Base-by-base conservation (phyloP, 345 rosid species). In the Salix viminalis region DNA sequence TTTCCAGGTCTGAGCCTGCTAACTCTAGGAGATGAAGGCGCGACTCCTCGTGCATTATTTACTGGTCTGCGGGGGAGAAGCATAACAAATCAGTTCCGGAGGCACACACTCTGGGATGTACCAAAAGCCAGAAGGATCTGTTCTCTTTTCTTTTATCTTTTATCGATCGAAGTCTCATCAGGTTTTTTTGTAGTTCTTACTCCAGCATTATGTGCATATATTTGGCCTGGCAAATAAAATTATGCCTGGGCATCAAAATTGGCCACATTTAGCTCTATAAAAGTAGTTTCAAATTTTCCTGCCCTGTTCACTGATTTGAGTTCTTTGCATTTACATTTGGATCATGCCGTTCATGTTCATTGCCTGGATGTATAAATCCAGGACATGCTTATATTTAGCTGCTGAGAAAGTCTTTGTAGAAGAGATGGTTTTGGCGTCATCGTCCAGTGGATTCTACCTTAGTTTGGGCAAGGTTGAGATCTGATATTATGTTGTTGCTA, bases 191-290 rank as follows among this genome's bases (percentile, higher is more conserved):
- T 75, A 65, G 69, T 76, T 39, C 67, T 69, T 62, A 39, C 8
- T 61, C 3, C 73, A 72, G 70, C 73, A 34, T 69, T 34, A 9
- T 79, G 85, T 81, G 81, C 79, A 73, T 77, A 79, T 54, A 78
- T 64, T 76, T 56, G 71, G 82, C 41, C 69, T 66, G 64, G 72
- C 79, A 75, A 66, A 76, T 62, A 58, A 67, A 46, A 81, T 75
- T 65, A 72, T 65, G 68, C n/a, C 41, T 66, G 11, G 54, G 76
- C 61, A n/a, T 37, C 61, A 79, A 56, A 6, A 15, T 16, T 44
- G 58, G 76, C 68, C 34, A 7, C 46, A 11, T 37, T 69, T 10
- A 5, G 67, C 48, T 67, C 67, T 58, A 42, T 42, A 26, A 64
- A 46, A 54, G 32, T 48, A 7, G 30, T 44, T 44, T 30, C 18